These are phyloP conservation scores for Kickxella alabastrina DNA, from an alignment of 192 early-diverging fungal species.

Conservation along the genomic window DNA sequence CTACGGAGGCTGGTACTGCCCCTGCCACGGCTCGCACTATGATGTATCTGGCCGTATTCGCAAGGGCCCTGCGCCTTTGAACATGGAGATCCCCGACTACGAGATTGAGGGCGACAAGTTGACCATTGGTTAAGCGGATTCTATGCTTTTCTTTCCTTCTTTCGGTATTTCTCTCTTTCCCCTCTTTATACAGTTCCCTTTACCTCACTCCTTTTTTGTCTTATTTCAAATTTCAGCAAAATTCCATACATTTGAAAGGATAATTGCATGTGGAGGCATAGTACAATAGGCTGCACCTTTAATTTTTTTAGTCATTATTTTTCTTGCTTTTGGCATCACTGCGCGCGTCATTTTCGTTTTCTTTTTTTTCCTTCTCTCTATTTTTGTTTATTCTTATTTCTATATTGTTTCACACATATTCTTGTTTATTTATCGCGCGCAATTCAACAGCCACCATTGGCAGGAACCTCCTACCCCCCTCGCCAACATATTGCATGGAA, in stretches of 20 bases:
- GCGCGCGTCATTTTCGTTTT: no score
- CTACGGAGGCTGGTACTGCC: slow-evolving; percentile 99
- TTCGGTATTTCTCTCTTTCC: neutral
- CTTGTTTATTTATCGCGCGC: no score
- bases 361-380: no score
- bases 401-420: neutral
- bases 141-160: neutral
- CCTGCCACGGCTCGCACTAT: slow-evolving; percentile 99
- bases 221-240: slow-evolving; percentile 3
- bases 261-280: no score
- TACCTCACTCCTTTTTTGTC: slow-evolving; percentile 5
- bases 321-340: no score
- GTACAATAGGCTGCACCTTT: no score
- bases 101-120: slow-evolving; percentile 73
- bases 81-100: slow-evolving; percentile 92
- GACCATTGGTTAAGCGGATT: slow-evolving; percentile 73
- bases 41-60: slow-evolving; percentile 98
- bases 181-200: neutral
- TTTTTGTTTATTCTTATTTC: neutral
- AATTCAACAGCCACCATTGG: no score
- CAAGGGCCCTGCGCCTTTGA: slow-evolving; percentile 97
- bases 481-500: no score
- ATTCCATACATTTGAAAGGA: no score
- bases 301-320: no score
- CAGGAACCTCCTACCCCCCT: no score